Evolutionary conservation across 1,284 basidiomycete genomes (phyloP).

Genomic region (Fomitopsis pinicola): DNA sequence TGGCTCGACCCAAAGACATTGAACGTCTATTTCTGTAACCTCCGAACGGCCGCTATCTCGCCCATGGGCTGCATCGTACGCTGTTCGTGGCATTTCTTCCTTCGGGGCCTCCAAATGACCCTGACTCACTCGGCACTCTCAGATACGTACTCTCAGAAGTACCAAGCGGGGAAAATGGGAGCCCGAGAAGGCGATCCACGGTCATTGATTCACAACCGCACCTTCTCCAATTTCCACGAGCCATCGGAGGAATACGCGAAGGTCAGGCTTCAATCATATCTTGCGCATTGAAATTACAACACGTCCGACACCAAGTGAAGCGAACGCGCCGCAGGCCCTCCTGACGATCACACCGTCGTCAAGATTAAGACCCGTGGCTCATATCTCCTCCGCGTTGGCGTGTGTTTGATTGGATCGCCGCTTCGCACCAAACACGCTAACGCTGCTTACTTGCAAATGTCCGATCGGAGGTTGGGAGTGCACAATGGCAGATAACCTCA

Average conservation of each 20-base stretch:
- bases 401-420: background rate
- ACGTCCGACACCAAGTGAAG: background rate
- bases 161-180: background rate
- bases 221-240: background rate
- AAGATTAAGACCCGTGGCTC: background rate
- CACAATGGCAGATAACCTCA: background rate
- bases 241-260: background rate
- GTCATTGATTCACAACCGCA: background rate
- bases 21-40: too few relatives aligned
- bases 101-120: too few relatives aligned
- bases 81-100: too few relatives aligned
- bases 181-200: background rate
- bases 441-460: background rate
- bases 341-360: background rate
- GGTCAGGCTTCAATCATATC: background rate
- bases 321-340: background rate
- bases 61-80: too few relatives aligned
- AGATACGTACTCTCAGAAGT: too few relatives aligned
- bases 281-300: background rate
- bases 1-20: too few relatives aligned
- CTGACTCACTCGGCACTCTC: too few relatives aligned
- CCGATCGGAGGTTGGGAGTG: slow-evolving; percentile 1
- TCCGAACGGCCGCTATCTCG: too few relatives aligned
- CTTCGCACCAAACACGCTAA: background rate
- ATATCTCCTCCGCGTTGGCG: background rate